A percentile compares a stretch with the other conserved stretches of the same genome.
phyloP scores from a whole-genome alignment of 148 eudicot species.

The Diospyros lotus region DNA sequence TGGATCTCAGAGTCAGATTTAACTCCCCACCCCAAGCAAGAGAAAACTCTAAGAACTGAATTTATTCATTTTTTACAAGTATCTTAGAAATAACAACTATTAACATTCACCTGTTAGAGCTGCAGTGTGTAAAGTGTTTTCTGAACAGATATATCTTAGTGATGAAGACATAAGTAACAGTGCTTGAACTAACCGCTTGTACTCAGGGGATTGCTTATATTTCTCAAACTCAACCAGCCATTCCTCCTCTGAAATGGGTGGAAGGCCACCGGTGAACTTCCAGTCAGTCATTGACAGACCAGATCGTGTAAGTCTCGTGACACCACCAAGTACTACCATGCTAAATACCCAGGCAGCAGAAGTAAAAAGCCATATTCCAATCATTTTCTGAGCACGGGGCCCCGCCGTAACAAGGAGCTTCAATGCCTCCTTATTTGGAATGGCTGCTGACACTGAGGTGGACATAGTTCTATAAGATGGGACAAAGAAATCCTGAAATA shows the following conservation, averaged over 20 bases:
- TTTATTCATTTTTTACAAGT: too few species aligned
- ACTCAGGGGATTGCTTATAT: constrained; percentile 92
- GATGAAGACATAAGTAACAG: background rate
- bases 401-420: constrained; percentile 85
- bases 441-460: constrained; percentile 40
- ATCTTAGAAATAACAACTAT: background rate
- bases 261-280: constrained; percentile 88
- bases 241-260: constrained; percentile 79
- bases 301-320: constrained; percentile 81
- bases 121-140: background rate
- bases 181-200: constrained; percentile 58
- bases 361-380: constrained; percentile 93
- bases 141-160: background rate
- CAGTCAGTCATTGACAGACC: constrained; percentile 99
- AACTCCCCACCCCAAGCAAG: background rate
- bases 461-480: constrained; percentile 56
- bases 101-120: background rate
- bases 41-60: too few species aligned
- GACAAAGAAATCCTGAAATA: constrained; percentile 43
- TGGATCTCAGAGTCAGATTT: background rate
- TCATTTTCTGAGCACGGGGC: constrained; percentile 74
- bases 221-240: constrained; percentile 89
- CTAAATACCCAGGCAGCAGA: constrained; percentile 99
- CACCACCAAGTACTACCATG: constrained; percentile 96
- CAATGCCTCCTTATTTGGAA: constrained; percentile 45